These are phyloP conservation scores for Neurospora sp. DNA, from an alignment of 495 filamentous ascomycete genomes.

Conservation along the genomic window DNA sequence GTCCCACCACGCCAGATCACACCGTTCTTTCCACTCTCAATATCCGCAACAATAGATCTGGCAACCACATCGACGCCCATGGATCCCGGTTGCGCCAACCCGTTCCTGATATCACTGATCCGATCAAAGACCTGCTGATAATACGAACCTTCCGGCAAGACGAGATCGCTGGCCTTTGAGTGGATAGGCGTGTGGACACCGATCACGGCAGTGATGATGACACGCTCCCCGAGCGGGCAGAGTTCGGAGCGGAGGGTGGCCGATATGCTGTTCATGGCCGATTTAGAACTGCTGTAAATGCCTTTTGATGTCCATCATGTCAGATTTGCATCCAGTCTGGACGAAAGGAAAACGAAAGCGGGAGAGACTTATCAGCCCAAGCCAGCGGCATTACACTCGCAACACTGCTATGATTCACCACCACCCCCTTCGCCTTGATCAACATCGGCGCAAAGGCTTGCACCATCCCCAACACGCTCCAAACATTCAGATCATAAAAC, in stretches of 20 bases:
- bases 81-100: not conserved
- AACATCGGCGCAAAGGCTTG: conserved; percentile 45
- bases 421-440: conserved; percentile 34
- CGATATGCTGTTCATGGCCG: conserved; percentile 31
- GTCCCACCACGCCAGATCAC: not conserved
- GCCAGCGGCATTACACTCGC: not conserved
- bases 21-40: not conserved
- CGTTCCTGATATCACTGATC: not conserved
- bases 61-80: not conserved
- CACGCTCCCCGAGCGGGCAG: conserved; percentile 35
- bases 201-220: conserved; percentile 21
- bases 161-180: not conserved
- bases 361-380: conserved; percentile 7
- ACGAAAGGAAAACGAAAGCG: not conserved
- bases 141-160: conserved; percentile 1
- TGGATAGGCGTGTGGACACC: conserved; percentile 12
- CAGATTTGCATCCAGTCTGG: not conserved
- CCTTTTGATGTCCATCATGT: conserved; percentile 2
- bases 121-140: not conserved
- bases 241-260: conserved; percentile 41
- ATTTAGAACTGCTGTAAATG: conserved; percentile 43
- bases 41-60: not conserved
- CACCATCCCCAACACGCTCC: conserved; percentile 38
- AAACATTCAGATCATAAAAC: conserved; percentile 45
- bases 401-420: conserved; percentile 43